Evolutionary conservation across 352 stramenopile genomes (phyloP), one percentile per base, ranked within the genome.

Genomic region (Globisporangium camurandrum): DNA sequence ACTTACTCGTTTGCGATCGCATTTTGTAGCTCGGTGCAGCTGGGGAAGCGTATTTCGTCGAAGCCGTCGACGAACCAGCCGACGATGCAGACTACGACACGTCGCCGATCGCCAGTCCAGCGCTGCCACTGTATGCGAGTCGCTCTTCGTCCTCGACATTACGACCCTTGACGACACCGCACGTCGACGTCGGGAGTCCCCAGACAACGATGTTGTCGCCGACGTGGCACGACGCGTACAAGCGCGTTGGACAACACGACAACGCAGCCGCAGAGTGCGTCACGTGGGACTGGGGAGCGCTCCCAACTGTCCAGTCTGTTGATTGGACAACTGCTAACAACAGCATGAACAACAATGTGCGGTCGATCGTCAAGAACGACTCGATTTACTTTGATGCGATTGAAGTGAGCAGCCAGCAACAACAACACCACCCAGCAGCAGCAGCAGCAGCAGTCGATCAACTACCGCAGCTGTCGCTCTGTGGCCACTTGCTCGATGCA

Each of bases 311-410:
- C 20, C 53, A 60, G 24, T 41, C 46, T 3, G 24, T 39, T 10
- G 9, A 31, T 5, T 24, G 26, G 17, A 46, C 41, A 14, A 27
- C 30, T n/a, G n/a, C n/a, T n/a, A 16, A 45, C 39, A 1, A 49
- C 33, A 19, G 53, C 42, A 17, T n/a, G n/a, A 57, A 69, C 9
- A 55, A 64, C 7, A 58, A 75, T 3, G 28, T 70, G 20, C 69
- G 63, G 2, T 54, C 36, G 28, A 84, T 90, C 67, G 62, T 77
- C 30, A 87, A 90, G 55, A 85, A 62, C 37, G 67, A 69, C 8
- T 87, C 76, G 0, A 58, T 93, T 1, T 93, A 90, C 47, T 93
- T 90, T 66, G 78, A 90, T 50, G 79, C 76, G 0, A 65, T 93
- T 22, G 77, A 89, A 61, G 60, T 9, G 64, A 71, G 27, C 51